Percentiles rank a stretch among this genome's conserved stretches.
phyloP scores from a whole-genome alignment of 1,284 basidiomycete species.

The Tylopilus sp. region DNA sequence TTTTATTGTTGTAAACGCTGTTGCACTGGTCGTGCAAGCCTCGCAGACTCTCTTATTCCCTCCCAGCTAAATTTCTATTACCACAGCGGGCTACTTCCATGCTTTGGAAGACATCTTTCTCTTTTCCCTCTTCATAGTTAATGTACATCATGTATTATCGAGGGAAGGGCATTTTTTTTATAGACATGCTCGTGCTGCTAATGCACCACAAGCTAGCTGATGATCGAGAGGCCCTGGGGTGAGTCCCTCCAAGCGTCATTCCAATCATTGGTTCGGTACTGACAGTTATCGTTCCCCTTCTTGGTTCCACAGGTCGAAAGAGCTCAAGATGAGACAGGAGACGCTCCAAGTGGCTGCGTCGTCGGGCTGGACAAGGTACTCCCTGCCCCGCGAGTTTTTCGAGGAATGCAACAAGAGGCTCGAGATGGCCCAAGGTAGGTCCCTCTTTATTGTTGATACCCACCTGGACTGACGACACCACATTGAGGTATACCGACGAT shows the following conservation, averaged over 20 bases:
- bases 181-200: conserved; percentile 88
- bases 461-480: neutral
- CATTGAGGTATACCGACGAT: conserved; percentile 67
- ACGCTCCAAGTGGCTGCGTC: conserved; percentile 83
- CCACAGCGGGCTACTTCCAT: conserved; percentile 82
- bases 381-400: conserved; percentile 78
- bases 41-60: conserved; percentile 63
- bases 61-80: conserved; percentile 56
- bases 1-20: conserved; percentile 88
- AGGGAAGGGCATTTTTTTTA: conserved; percentile 90
- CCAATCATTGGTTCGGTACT: neutral
- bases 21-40: conserved; percentile 88
- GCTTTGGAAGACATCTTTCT: conserved; percentile 90
- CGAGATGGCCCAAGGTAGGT: conserved; percentile 43
- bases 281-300: neutral
- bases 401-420: conserved; percentile 49
- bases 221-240: conserved; percentile 90
- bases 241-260: conserved; percentile 41
- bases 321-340: conserved; percentile 80
- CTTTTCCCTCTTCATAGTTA: conserved; percentile 82
- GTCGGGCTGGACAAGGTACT: conserved; percentile 88
- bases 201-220: conserved; percentile 95
- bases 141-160: conserved; percentile 70
- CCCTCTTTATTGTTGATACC: neutral
- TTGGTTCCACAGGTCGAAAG: conserved; percentile 71